phyloP scores from a whole-genome alignment of 2,329 filamentous ascomycete species.

The Mycocentrospora acerina region DNA sequence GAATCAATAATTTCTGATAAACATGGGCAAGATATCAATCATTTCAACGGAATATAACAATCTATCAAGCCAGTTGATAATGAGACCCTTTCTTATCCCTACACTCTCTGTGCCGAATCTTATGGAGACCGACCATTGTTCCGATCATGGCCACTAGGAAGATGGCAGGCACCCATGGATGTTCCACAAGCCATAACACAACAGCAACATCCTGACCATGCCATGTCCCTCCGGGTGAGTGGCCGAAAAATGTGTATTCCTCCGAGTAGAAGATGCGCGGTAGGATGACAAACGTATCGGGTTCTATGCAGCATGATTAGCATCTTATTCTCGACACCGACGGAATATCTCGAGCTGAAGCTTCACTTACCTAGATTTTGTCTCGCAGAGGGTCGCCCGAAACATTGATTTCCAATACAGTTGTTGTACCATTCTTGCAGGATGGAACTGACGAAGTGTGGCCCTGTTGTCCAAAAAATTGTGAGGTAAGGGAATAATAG shows the following conservation, averaged over 20 bases:
- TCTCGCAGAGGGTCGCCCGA: no score
- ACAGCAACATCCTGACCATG: slow-evolving; percentile 30
- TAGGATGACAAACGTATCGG: slow-evolving; percentile 15
- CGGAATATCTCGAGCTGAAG: no score
- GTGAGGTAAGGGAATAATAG: slow-evolving; percentile 29
- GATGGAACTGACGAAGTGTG: slow-evolving; percentile 28
- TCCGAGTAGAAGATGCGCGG: slow-evolving; percentile 33
- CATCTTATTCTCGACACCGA: no score
- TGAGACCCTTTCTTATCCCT: no score
- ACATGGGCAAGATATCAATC: no score
- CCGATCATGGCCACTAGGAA: no score
- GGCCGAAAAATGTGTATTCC: slow-evolving; percentile 33
- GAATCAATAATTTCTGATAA: no score
- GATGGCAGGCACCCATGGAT: slow-evolving; percentile 9
- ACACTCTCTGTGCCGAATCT: no score
- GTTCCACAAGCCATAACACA: slow-evolving; percentile 27
- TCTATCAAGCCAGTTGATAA: no score
- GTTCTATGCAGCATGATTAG: neutral
- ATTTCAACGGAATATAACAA: no score
- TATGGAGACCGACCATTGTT: no score
- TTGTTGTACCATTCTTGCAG: slow-evolving; percentile 21
- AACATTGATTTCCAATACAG: neutral
- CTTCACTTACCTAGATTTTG: no score
- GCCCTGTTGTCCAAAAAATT: slow-evolving; percentile 34
- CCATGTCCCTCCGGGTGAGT: slow-evolving; percentile 35